These are phyloP conservation scores for Rosa hybrid DNA, from an alignment of 331 rosid species.

Conservation along the genomic window DNA sequence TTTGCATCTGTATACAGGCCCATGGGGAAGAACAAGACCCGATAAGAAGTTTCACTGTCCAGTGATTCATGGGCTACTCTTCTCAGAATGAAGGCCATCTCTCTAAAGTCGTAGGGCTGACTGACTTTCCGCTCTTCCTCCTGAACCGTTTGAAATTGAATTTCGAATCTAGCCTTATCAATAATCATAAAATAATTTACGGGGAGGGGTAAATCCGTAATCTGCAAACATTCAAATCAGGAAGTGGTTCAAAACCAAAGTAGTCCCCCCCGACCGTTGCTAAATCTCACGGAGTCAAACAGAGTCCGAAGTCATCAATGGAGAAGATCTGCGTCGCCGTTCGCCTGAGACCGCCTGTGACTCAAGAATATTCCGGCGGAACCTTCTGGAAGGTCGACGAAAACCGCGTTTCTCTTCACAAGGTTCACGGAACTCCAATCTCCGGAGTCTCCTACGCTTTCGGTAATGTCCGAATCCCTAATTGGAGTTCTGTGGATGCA, in stretches of 20 bases:
- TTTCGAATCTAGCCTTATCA: neutral
- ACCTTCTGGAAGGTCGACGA: conserved; percentile 81
- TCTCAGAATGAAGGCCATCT: neutral
- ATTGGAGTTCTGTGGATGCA: neutral
- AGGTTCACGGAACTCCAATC: conserved; percentile 72
- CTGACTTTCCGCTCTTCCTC: neutral
- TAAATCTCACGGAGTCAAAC: too few species aligned
- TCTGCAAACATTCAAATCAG: neutral
- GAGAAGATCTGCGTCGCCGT: conserved; percentile 95
- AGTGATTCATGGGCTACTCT: neutral
- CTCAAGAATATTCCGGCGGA: conserved; percentile 50
- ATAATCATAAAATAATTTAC: neutral
- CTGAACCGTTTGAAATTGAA: neutral
- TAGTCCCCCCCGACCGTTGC: neutral
- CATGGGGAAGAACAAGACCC: too few species aligned
- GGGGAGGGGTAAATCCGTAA: neutral
- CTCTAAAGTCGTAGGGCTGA: neutral
- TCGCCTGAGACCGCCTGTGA: conserved; percentile 64
- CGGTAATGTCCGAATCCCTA: conserved; percentile 41
- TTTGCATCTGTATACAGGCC: too few species aligned
- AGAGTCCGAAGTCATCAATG: conserved; percentile 33
- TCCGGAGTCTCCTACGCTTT: conserved; percentile 74
- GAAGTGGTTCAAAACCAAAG: neutral
- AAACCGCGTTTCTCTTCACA: conserved; percentile 87
- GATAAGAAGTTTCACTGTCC: too few species aligned